These are phyloP conservation scores for Adiantum capillusveneris DNA, from an alignment of 75 land plant species.

Conservation along the genomic window DNA sequence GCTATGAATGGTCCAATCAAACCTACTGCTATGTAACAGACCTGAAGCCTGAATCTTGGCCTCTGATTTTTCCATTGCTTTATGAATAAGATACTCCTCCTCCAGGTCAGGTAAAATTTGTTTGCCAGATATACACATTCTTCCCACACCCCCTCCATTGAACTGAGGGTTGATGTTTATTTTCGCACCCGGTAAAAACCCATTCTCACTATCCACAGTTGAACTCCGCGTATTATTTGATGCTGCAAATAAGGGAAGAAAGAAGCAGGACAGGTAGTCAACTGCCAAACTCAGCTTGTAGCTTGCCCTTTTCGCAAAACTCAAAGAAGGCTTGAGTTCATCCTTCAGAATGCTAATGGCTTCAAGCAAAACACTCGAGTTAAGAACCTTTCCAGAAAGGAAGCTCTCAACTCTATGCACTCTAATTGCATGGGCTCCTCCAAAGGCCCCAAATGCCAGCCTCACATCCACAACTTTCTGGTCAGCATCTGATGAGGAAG, in stretches of 20 bases:
- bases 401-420: slow-evolving; percentile 56
- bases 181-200: too few relatives aligned
- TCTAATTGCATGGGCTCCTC: slow-evolving; percentile 60
- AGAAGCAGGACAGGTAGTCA: slow-evolving; percentile 63
- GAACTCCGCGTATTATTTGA: too few relatives aligned
- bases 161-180: too few relatives aligned
- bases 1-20: too few relatives aligned
- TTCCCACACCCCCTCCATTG: too few relatives aligned
- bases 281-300: slow-evolving; percentile 67
- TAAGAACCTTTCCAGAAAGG: slow-evolving; percentile 41
- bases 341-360: slow-evolving; percentile 43
- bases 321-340: slow-evolving; percentile 25
- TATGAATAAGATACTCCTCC: background rate
- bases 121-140: slow-evolving; percentile 13
- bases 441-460: slow-evolving; percentile 86
- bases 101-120: slow-evolving; percentile 3
- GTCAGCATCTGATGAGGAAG: slow-evolving; percentile 20
- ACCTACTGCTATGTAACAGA: background rate
- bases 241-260: slow-evolving; percentile 23
- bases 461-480: slow-evolving; percentile 13
- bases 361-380: slow-evolving; percentile 35
- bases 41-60: slow-evolving; percentile 2
- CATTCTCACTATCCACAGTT: too few relatives aligned
- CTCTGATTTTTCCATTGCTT: background rate
- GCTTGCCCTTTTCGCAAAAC: slow-evolving; percentile 29